phyloP scores from a whole-genome alignment of 148 eudicot species.

The Nepenthes mirabilis region DNA sequence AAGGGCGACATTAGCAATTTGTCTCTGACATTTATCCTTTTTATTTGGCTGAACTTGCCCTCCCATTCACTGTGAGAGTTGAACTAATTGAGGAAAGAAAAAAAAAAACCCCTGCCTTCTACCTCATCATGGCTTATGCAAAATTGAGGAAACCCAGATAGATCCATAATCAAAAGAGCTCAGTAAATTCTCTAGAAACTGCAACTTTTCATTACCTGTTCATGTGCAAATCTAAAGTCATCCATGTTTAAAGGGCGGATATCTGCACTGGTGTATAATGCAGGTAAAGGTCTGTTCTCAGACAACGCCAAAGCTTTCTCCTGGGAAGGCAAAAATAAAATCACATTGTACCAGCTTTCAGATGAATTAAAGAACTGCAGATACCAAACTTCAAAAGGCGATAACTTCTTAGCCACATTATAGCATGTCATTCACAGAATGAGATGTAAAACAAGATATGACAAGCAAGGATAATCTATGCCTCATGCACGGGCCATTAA shows the following conservation, averaged over 20 bases:
- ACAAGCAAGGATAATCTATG: too few relatives aligned
- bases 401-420: too few relatives aligned
- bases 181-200: not conserved
- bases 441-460: too few relatives aligned
- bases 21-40: too few relatives aligned
- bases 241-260: slow-evolving; percentile 64
- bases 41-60: not conserved
- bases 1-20: not conserved
- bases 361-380: not conserved
- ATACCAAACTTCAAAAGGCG: too few relatives aligned
- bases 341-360: not conserved
- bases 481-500: too few relatives aligned
- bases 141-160: too few relatives aligned
- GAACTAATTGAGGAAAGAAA: not conserved
- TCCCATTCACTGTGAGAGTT: not conserved
- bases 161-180: too few relatives aligned
- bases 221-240: slow-evolving; percentile 86
- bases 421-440: too few relatives aligned
- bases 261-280: slow-evolving; percentile 54
- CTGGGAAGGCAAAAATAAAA: slow-evolving; percentile 25
- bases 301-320: slow-evolving; percentile 62
- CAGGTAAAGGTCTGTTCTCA: slow-evolving; percentile 48
- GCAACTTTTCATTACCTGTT: slow-evolving; percentile 39
- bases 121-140: too few relatives aligned
- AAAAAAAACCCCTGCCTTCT: too few relatives aligned